These are phyloP conservation scores for Aspergillus candidus DNA, from an alignment of 2,329 filamentous ascomycete species.

Conservation along the genomic window DNA sequence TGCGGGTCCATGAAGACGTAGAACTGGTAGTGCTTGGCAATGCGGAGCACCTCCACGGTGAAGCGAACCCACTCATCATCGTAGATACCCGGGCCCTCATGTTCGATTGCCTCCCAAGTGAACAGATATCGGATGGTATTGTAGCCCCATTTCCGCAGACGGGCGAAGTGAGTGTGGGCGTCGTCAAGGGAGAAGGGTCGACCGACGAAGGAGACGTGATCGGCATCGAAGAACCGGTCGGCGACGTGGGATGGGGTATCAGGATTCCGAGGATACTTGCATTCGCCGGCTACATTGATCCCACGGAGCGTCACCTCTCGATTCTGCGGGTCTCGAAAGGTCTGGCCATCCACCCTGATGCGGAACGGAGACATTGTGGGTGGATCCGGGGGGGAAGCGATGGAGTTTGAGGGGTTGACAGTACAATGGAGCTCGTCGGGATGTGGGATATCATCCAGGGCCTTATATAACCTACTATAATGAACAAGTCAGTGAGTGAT, in stretches of 20 bases:
- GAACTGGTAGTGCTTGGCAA: conserved; percentile 86
- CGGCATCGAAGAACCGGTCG: conserved; percentile 83
- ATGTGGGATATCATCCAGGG: too few species aligned
- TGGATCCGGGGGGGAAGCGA: background rate
- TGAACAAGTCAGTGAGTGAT: too few species aligned
- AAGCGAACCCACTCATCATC: conserved; percentile 91
- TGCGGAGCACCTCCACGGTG: conserved; percentile 75
- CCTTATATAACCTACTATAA: too few species aligned
- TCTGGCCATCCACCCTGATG: conserved; percentile 75
- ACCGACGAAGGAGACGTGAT: conserved; percentile 81
- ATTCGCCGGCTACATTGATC: conserved; percentile 88
- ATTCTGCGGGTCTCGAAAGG: conserved; percentile 74
- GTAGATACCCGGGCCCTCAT: conserved; percentile 81
- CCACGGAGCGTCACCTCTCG: conserved; percentile 84
- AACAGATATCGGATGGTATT: conserved; percentile 96
- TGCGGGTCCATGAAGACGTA: conserved; percentile 99
- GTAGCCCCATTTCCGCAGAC: conserved; percentile 83
- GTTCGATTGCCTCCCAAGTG: conserved; percentile 98
- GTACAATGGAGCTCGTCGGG: background rate
- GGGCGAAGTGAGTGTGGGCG: conserved; percentile 77
- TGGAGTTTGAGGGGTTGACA: background rate
- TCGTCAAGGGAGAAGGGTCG: conserved; percentile 79
- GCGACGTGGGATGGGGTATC: conserved; percentile 72
- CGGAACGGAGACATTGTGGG: conserved; percentile 64
- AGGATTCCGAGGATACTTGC: conserved; percentile 79